Conservation (phyloP, 1,284 basidiomycete genomes). For the Bondarzewia mesenterica region DNA sequence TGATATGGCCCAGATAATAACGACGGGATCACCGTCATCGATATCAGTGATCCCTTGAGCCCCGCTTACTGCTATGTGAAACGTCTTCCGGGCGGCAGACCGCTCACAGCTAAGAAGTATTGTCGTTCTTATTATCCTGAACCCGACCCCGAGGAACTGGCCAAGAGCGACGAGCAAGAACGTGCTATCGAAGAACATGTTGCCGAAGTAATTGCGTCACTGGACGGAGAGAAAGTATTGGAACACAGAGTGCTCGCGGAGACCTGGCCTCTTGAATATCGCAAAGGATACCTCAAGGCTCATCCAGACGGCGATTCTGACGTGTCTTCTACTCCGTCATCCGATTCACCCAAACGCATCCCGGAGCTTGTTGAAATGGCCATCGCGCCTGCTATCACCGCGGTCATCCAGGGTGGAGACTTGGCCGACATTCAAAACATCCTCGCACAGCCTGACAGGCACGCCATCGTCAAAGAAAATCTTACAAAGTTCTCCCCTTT, state of each 20-base stretch:
- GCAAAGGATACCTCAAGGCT: background rate
- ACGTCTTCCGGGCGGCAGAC: background rate
- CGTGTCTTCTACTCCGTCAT: background rate
- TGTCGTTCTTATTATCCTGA: constrained; percentile 20
- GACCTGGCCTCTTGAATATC: background rate
- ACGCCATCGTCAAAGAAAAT: constrained; percentile 9
- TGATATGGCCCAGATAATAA: constrained; percentile 33
- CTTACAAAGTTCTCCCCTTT: constrained; percentile 16
- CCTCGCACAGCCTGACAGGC: constrained; percentile 20
- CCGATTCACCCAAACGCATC: background rate
- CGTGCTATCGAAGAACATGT: constrained; percentile 2
- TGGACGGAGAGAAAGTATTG: background rate
- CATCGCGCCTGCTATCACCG: constrained; percentile 18
- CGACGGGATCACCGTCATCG: constrained; percentile 33
- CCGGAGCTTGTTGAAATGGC: constrained; percentile 19
- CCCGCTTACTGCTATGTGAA: constrained; percentile 28
- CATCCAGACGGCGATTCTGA: background rate
- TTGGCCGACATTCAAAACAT: constrained; percentile 18
- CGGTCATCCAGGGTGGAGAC: constrained; percentile 17
- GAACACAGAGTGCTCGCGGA: background rate
- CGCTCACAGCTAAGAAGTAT: constrained; percentile 24
- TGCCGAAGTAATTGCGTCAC: background rate
- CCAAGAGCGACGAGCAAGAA: background rate
- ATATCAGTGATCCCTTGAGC: constrained; percentile 27
- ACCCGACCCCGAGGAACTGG: background rate